Evolutionary conservation across 1,284 basidiomycete genomes (phyloP), one percentile per base, ranked within the genome.

Genomic region (Gymnopus androsaceus): DNA sequence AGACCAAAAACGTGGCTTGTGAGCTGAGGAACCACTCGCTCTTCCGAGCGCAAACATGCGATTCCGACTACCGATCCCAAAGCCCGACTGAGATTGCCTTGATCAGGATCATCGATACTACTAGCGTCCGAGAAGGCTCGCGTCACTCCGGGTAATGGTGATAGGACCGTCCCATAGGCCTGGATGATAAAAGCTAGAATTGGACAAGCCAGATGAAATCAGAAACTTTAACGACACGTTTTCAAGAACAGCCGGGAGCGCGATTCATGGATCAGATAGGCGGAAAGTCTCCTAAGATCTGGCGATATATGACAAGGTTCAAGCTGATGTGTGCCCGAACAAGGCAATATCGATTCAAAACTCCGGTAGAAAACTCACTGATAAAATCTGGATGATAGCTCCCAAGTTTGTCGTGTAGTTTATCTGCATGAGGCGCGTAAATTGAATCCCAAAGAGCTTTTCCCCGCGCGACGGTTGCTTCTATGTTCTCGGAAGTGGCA

Each of bases 1-100:
- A 99, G 80, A 17, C 96, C 96, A 72, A 94, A 97, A 42, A 95
- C 90, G 70, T 99, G 96, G 67, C 89, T 92, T 9, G 81, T 90
- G 55, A 98, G 82, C 70, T 98, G 96, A 7, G 95, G 93, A 15
- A 87, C 94, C 55, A 98, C 95, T 48, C 91, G 82, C 31, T 85
- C 88, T 68, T 96, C 92, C 6, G 95, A 88, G 59, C 96, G 86
- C 51, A 99, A 81, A 61, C 93, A 90, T n/a, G 94, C 88, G 57
- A 94, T 89, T 41, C 92, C 95, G 52, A 96, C 88, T 36, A 98
- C 82, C 34, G 91, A 94, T 40, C 94, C 92, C 64, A 96, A 72
- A 21, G 93, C 84, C 57, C 95, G 85, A 69, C 90, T 92, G 61
- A 97, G 80, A 73, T 94, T 91, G 56, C 89, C 88, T 72, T 89